Percentiles rank a stretch among this genome's conserved stretches.
Conservation (phyloP, 805 yeast species). For the Wickerhamia fluorescens region DNA sequence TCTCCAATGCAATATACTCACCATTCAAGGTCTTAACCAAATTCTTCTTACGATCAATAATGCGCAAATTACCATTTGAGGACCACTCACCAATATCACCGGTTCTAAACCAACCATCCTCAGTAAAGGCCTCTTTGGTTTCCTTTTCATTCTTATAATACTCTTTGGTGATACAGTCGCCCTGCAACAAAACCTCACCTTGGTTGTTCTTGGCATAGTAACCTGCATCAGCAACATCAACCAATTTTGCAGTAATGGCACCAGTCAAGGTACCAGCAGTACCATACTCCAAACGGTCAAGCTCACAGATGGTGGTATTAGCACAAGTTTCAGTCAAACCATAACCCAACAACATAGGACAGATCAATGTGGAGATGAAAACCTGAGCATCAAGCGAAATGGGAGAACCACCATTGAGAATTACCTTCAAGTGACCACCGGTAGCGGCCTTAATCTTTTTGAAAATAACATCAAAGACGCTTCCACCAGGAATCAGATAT, state of each 20-base stretch:
- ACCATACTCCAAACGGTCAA: conserved; percentile 59
- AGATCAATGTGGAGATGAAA: conserved; percentile 67
- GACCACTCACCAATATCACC: conserved; percentile 98
- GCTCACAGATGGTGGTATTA: conserved; percentile 65
- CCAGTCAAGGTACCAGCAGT: conserved; percentile 81
- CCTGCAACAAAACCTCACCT: conserved; percentile 84
- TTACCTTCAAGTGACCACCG: conserved; percentile 73
- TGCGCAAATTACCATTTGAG: conserved; percentile 63
- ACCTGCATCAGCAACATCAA: conserved; percentile 88
- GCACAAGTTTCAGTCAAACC: conserved; percentile 97
- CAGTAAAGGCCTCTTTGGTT: conserved; percentile 64
- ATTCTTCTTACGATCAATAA: conserved; percentile 93
- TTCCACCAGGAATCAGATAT: conserved; percentile 70
- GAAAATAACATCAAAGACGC: conserved; percentile 70
- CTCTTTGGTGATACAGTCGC: conserved; percentile 64
- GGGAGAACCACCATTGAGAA: conserved; percentile 92
- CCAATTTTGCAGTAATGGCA: conserved; percentile 77
- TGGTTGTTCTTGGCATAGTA: conserved; percentile 85
- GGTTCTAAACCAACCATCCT: conserved; percentile 91
- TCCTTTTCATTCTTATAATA: conserved; percentile 82
- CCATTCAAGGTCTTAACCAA: conserved; percentile 94
- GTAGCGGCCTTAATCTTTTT: conserved; percentile 89
- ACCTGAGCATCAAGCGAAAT: conserved; percentile 73
- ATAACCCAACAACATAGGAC: conserved; percentile 89
- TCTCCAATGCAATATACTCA: conserved; percentile 95